Base-by-base conservation (phyloP, 73 alveolate species). In the Paramecium octaurelia region DNA sequence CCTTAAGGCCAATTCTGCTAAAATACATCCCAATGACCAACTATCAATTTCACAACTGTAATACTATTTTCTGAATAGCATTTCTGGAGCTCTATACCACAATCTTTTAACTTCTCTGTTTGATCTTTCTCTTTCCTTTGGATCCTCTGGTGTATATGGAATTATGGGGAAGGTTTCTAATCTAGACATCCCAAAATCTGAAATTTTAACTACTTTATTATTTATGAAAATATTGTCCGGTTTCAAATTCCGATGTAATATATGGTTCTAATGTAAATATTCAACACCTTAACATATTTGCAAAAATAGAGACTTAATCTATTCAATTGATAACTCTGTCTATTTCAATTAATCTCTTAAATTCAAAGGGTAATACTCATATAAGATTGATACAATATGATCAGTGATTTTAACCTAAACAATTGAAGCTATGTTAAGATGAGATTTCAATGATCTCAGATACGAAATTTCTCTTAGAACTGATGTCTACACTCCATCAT, bases 31-130 rank as follows among this genome's bases (percentile, higher is more conserved):
- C 58, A 97, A 94, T 38, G 98, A 90, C 99, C 99, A 98, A 84
- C 97, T 93, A 92, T 98, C 99, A 57, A 97, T 95, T 88, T 97
- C 99, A 85, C 94, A 94, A 20, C 99, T 95, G 93, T 98, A 98
- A 46, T 88, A 88, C 18, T 95, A 94, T 88, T 95, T 96, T 68
- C 99, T 93, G 71, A 98, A 93, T 38, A 98, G 89, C 76, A 98
- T 46, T 87, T 98, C 99, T 12, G 99, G 99, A 31, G 99, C 98
- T 44, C 99, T 93, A 92, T 99, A 99, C 97, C 99, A 98, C 40
- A 96, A 94, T 58, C 99, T 93, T 59, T 98, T 93, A 57, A 97
- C 95, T 93, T 97, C 99, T 75, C 99, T 96, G 5, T 98, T 98
- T n/a, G 99, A 97, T 77, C 99, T 95, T 42, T 97, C 99, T 70